phyloP scores from a whole-genome alignment of 2,329 filamentous ascomycete genomes.

The Rhexocercosporidium sp. region DNA sequence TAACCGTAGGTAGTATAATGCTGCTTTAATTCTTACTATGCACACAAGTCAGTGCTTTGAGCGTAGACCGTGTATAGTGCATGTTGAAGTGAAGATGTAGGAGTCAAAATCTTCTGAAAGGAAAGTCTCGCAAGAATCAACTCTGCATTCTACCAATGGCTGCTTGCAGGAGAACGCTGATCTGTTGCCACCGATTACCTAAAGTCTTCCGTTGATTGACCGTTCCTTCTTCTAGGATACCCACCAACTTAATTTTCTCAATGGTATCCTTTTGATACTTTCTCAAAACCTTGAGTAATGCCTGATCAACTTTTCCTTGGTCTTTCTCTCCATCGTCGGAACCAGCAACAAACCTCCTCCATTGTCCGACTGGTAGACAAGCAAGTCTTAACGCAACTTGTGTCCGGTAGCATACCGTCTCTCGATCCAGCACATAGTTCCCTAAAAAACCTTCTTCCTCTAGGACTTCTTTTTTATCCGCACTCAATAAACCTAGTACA shows the following conservation, averaged over 20 bases:
- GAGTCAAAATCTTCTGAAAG: neutral
- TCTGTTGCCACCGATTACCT: constrained; percentile 35
- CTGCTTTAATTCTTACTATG: neutral
- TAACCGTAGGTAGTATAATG: too few relatives aligned
- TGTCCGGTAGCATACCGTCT: constrained; percentile 59
- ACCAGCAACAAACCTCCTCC: constrained; percentile 53
- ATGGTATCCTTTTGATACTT: constrained; percentile 17
- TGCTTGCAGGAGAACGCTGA: constrained; percentile 27
- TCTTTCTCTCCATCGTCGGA: constrained; percentile 52
- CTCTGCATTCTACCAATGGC: constrained; percentile 28
- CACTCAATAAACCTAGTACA: constrained; percentile 36
- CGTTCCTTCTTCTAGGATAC: constrained; percentile 23
- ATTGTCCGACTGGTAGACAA: constrained; percentile 45
- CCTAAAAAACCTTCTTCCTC: constrained; percentile 55
- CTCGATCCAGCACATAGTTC: constrained; percentile 55
- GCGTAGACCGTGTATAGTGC: neutral
- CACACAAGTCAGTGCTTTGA: neutral
- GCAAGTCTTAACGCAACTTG: constrained; percentile 56
- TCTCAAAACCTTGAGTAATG: constrained; percentile 43
- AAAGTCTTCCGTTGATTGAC: constrained; percentile 30
- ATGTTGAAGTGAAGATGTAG: neutral
- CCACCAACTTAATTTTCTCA: constrained; percentile 21
- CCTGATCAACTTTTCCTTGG: constrained; percentile 46
- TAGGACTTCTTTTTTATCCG: constrained; percentile 46
- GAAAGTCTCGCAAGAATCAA: constrained; percentile 9